phyloP scores from a whole-genome alignment of 495 filamentous ascomycete species.

The Neurospora intermedia region DNA sequence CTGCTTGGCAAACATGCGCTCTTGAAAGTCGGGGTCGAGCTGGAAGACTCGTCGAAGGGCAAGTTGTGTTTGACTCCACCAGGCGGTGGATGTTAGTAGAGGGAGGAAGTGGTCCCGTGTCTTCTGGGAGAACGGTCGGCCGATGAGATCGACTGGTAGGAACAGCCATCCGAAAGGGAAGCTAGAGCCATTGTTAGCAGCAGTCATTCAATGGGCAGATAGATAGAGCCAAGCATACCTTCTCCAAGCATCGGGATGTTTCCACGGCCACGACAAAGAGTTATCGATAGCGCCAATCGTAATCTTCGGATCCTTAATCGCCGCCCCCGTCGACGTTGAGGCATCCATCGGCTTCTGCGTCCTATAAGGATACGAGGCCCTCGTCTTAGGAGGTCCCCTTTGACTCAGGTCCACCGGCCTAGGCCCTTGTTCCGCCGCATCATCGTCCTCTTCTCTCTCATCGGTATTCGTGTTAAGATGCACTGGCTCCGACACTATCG shows the following conservation, averaged over 20 bases:
- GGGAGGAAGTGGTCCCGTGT: slow-evolving; percentile 91
- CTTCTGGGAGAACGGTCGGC: slow-evolving; percentile 86
- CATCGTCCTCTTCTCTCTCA: slow-evolving; percentile 39
- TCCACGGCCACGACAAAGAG: slow-evolving; percentile 97
- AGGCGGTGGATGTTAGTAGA: slow-evolving; percentile 79
- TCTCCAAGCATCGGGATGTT: slow-evolving; percentile 86
- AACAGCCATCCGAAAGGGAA: slow-evolving; percentile 99
- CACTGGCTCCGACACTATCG: slow-evolving; percentile 73
- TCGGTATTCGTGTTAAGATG: slow-evolving; percentile 46
- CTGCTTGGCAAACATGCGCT: slow-evolving; percentile 93
- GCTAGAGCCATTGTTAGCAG: slow-evolving; percentile 31
- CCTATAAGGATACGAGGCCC: slow-evolving; percentile 56
- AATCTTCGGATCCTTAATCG: slow-evolving; percentile 48
- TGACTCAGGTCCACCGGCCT: slow-evolving; percentile 46
- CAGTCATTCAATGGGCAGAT: not conserved
- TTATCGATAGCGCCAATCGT: slow-evolving; percentile 93
- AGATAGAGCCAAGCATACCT: slow-evolving; percentile 20
- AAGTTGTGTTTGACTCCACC: slow-evolving; percentile 94
- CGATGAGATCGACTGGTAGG: slow-evolving; percentile 90
- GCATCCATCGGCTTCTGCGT: slow-evolving; percentile 79
- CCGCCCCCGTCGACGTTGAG: slow-evolving; percentile 47
- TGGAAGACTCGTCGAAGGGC: slow-evolving; percentile 74
- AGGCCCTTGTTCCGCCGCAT: slow-evolving; percentile 46
- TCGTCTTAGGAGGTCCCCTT: slow-evolving; percentile 30
- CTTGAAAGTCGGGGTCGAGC: slow-evolving; percentile 90